Base-by-base conservation (phyloP, 1,284 basidiomycete genomes). In the Anthracocystis walkeri region DNA sequence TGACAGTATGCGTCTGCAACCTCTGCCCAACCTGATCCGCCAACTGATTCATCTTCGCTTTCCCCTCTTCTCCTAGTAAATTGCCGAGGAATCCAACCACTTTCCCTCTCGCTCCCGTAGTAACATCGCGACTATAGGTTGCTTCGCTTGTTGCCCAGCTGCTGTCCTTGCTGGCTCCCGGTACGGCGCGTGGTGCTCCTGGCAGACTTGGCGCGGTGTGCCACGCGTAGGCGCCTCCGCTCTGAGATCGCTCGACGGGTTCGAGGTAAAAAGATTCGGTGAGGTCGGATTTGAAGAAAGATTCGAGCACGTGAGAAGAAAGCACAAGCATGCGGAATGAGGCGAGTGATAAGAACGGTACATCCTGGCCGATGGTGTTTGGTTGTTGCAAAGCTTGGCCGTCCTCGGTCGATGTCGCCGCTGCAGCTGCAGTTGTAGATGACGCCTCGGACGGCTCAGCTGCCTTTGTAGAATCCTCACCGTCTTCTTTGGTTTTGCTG, bases 51-150 rank as follows among this genome's bases (percentile, higher is more conserved):
- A 84, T 82, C 58, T 80, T 80, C 2, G 80, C 79, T 41, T 84
- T 84, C 14, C 80, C 82, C 40, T 84, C 83, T 29, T 85, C 83
- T 20, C 83, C 83, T 7, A 84, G 54, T 10, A 84, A 57, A 14
- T 83, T 82, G 35, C 83, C 83, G 6, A 85, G 69, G 54, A 85
- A 80, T 23, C 83, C 83, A 14, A 83, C 75, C 18, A 84, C 79
- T 44, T 79, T 79, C 27, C 82, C 82, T 12, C 80, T 59, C 3
- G 81, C 76, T 5, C 82, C 82, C 11, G 80, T 79, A 0, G 82
- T 83, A 7, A 84, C 76, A 44, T 84, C 82, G 33, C 75, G 67
- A 25, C 79, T 81, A 63, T 84, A 84, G 60, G 75, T 81, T 16
- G 77, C 81, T 64, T 78, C 75, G 58, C 73, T 74, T 44, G 66